A percentile compares a stretch with the other conserved stretches of the same genome.
Conservation (phyloP, 2,329 filamentous ascomycete genomes). For the Ceratocystis colombiana region DNA sequence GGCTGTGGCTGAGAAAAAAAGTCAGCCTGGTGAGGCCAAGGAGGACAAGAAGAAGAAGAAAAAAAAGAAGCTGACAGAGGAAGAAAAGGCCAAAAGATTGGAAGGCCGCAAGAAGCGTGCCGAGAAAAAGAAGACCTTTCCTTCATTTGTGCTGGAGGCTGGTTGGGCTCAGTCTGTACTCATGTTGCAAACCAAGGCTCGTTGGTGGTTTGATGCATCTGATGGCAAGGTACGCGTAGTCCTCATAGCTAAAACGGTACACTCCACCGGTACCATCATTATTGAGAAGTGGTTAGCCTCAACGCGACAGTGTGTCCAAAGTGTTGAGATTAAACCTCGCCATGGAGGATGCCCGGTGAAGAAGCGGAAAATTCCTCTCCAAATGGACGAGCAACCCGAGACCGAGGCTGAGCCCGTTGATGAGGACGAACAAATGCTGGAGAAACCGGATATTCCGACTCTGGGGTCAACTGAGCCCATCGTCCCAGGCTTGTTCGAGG, state of each 20-base stretch:
- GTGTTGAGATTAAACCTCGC: constrained; percentile 13
- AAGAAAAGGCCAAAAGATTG: constrained; percentile 14
- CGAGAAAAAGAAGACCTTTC: constrained; percentile 18
- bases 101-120: constrained; percentile 5
- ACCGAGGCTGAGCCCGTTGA: not conserved
- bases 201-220: constrained; percentile 23
- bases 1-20: not conserved
- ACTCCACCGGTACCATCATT: constrained; percentile 19
- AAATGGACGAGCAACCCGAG: constrained; percentile 15
- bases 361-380: constrained; percentile 11
- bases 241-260: constrained; percentile 18
- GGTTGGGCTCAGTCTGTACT: constrained; percentile 20
- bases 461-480: constrained; percentile 10
- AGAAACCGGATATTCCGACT: constrained; percentile 20
- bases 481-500: constrained; percentile 27
- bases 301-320: constrained; percentile 4
- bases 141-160: constrained; percentile 19
- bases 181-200: constrained; percentile 21
- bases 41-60: not conserved
- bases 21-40: not conserved
- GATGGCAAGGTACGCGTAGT: constrained; percentile 18
- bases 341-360: constrained; percentile 20
- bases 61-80: constrained; percentile 19
- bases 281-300: constrained; percentile 17
- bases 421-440: constrained; percentile 13